phyloP scores from a whole-genome alignment of 2,329 filamentous ascomycete species.

The Blastomyces silverae region DNA sequence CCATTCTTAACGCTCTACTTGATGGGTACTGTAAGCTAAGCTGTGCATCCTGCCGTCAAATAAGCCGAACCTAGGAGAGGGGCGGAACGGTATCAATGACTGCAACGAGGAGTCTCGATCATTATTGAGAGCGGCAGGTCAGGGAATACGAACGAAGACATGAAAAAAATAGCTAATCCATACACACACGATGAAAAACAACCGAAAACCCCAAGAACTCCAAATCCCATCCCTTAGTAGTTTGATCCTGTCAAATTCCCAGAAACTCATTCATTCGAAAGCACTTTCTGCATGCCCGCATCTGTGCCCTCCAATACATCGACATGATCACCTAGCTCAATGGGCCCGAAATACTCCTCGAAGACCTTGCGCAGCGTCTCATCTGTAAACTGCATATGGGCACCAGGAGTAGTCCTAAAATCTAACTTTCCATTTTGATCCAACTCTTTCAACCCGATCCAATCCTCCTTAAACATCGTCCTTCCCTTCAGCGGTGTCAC shows the following conservation, averaged over 20 bases:
- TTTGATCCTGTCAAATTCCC: not conserved
- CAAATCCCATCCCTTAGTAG: not conserved
- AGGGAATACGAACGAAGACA: not conserved
- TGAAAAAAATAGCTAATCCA: not conserved
- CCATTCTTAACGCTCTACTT: not conserved
- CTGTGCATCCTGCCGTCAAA: not conserved
- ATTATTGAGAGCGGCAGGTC: not conserved
- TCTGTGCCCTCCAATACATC: not conserved
- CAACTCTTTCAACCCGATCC: slow-evolving; percentile 74
- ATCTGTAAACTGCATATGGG: slow-evolving; percentile 74
- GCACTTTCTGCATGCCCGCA: slow-evolving; percentile 5
- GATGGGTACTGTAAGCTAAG: not conserved
- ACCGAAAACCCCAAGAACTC: slow-evolving; percentile 1
- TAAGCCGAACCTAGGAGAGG: not conserved
- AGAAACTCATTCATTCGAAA: slow-evolving; percentile 4
- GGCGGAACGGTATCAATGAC: not conserved
- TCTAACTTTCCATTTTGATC: slow-evolving; percentile 72
- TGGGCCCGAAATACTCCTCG: slow-evolving; percentile 40
- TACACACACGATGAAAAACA: not conserved
- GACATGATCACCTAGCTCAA: slow-evolving; percentile 11
- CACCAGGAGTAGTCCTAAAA: slow-evolving; percentile 65
- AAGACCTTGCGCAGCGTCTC: slow-evolving; percentile 61
- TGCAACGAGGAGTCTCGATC: not conserved
- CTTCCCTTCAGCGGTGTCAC: slow-evolving; percentile 62
- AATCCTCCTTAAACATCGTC: slow-evolving; percentile 78